Evolutionary conservation across 257 asterid genomes (phyloP).

Genomic region (Pogostemon cablin): DNA sequence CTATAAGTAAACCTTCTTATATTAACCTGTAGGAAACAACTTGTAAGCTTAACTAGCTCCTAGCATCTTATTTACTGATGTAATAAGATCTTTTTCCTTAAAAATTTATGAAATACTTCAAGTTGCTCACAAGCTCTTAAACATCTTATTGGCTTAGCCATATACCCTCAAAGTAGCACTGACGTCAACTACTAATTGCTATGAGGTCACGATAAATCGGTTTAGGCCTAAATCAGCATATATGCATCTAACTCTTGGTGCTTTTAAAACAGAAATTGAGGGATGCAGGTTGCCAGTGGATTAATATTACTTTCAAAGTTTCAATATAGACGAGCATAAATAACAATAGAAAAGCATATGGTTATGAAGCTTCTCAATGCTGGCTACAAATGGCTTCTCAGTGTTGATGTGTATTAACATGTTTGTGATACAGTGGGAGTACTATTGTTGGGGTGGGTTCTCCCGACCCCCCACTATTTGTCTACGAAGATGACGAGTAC

Average conservation of each 20-base stretch:
- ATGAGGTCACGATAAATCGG: not conserved
- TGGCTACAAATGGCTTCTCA: not conserved
- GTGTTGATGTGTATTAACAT: not conserved
- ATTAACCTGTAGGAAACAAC: too few relatives aligned
- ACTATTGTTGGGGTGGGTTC: slow-evolving; percentile 96
- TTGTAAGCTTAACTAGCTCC: too few relatives aligned
- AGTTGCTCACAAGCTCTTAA: not conserved
- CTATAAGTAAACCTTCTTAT: too few relatives aligned
- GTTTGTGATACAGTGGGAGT: slow-evolving; percentile 70
- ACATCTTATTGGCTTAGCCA: not conserved
- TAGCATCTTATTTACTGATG: too few relatives aligned
- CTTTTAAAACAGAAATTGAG: too few relatives aligned
- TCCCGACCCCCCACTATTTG: slow-evolving; percentile 86
- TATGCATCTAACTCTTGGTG: too few relatives aligned
- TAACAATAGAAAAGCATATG: not conserved
- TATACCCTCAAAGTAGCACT: not conserved
- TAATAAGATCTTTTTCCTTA: too few relatives aligned
- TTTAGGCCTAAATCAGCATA: not conserved
- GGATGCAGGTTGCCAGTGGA: not conserved
- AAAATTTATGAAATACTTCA: too few relatives aligned
- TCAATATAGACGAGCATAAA: too few relatives aligned
- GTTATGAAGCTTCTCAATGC: not conserved
- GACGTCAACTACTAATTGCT: not conserved
- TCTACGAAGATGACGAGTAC: slow-evolving; percentile 87
- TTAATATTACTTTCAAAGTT: too few relatives aligned